phyloP scores from a whole-genome alignment of 192 early-diverging fungal genomes.

The Coemansia sp. region DNA sequence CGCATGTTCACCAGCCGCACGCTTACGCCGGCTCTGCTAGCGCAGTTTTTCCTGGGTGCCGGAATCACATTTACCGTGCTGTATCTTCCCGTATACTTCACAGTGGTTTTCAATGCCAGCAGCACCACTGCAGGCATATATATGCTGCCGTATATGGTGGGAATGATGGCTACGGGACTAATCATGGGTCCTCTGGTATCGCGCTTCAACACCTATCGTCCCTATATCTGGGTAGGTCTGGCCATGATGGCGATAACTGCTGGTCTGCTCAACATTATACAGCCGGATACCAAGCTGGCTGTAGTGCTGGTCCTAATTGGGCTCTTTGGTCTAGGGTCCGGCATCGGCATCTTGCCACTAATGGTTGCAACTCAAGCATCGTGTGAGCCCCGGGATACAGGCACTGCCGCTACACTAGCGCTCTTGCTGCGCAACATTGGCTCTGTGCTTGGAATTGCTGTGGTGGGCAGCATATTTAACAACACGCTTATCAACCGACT shows the following conservation, averaged over 20 bases:
- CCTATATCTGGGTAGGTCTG: constrained; percentile 32
- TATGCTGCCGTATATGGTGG: constrained; percentile 30
- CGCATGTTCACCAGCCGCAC: constrained; percentile 29
- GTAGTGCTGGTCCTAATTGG: constrained; percentile 22
- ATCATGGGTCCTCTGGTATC: constrained; percentile 23
- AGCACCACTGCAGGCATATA: constrained; percentile 23
- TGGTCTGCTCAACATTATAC: constrained; percentile 23
- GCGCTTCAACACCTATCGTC: constrained; percentile 25
- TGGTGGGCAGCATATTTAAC: constrained; percentile 32
- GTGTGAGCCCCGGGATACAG: constrained; percentile 15
- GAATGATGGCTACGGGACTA: constrained; percentile 20
- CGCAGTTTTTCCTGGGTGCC: constrained; percentile 30
- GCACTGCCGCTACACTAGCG: constrained; percentile 24
- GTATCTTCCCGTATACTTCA: constrained; percentile 38
- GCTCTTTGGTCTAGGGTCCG: constrained; percentile 24
- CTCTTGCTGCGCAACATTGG: constrained; percentile 27
- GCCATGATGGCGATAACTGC: constrained; percentile 18
- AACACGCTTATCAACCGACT: constrained; percentile 20
- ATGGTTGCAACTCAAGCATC: constrained; percentile 31
- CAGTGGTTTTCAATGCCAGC: constrained; percentile 15
- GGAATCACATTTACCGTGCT: constrained; percentile 27
- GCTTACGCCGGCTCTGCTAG: constrained; percentile 13
- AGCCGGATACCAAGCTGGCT: constrained; percentile 14
- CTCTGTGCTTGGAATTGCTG: constrained; percentile 28
- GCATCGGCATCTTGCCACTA: constrained; percentile 25